Conservation (phyloP, 306 rosid species). For the cucumber (Cucumis sativus) region Cucumber_9930_V3 NC_026659.2:6599001-6599500, state of each 20-base stretch:
- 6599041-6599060: constrained; percentile 34
- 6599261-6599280: constrained; percentile 63
- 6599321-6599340: constrained; percentile 51
- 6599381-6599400: constrained; percentile 44
- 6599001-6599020: constrained; percentile 44
- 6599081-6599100: constrained; percentile 64
- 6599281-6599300: constrained; percentile 62
- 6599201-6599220: constrained; percentile 53
- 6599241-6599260: constrained; percentile 47
- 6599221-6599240: constrained; percentile 59
- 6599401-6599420: constrained; percentile 51
- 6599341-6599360: constrained; percentile 67
- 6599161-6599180: constrained; percentile 42
- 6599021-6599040: constrained; percentile 48
- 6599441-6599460: constrained; percentile 37
- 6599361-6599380: constrained; percentile 49
- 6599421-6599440: constrained; percentile 40
- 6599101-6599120: constrained; percentile 36
- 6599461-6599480: constrained; percentile 47
- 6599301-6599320: constrained; percentile 28
- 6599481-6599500: constrained; percentile 39
- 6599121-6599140: constrained; percentile 21
- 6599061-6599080: constrained; percentile 67
- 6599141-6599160: constrained; percentile 30
- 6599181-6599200: constrained; percentile 63